Percentiles rank a stretch among this genome's conserved stretches.
Conservation (phyloP, 768 basidiomycete species). For the Phlebiopsis flavidoalba region DNA sequence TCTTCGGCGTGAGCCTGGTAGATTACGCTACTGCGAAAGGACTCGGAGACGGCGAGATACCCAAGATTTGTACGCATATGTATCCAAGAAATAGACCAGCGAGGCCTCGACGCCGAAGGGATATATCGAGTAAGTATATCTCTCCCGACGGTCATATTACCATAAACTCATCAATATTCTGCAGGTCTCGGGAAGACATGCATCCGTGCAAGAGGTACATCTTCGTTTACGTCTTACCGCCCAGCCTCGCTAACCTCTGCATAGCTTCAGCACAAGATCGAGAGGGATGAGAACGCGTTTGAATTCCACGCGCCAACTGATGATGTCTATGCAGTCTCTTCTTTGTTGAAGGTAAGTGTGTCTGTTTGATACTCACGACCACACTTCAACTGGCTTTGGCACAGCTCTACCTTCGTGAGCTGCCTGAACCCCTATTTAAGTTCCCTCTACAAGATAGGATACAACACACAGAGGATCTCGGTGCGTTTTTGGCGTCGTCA, state of each 20-base stretch:
- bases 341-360: conserved; percentile 67
- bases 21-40: conserved; percentile 85
- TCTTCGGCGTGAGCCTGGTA: conserved; percentile 83
- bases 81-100: conserved; percentile 74
- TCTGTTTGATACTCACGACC: background rate
- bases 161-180: background rate
- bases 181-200: conserved; percentile 81
- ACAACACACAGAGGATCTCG: conserved; percentile 73
- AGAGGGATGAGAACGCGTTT: conserved; percentile 75
- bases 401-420: conserved; percentile 75
- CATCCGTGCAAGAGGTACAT: conserved; percentile 71
- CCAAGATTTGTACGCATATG: conserved; percentile 79
- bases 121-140: conserved; percentile 61
- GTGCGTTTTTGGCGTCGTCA: conserved; percentile 31
- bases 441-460: conserved; percentile 76
- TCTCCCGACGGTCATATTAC: too few species aligned
- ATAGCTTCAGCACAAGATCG: conserved; percentile 82
- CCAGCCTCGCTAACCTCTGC: background rate
- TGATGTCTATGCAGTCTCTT: conserved; percentile 80
- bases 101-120: conserved; percentile 75
- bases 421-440: conserved; percentile 87
- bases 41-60: conserved; percentile 66
- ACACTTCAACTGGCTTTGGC: background rate
- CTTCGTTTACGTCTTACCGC: background rate
- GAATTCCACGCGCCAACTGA: conserved; percentile 65